Evolutionary conservation across 352 stramenopile species (phyloP).

Genomic region (Phytopythium sindhum): DNA sequence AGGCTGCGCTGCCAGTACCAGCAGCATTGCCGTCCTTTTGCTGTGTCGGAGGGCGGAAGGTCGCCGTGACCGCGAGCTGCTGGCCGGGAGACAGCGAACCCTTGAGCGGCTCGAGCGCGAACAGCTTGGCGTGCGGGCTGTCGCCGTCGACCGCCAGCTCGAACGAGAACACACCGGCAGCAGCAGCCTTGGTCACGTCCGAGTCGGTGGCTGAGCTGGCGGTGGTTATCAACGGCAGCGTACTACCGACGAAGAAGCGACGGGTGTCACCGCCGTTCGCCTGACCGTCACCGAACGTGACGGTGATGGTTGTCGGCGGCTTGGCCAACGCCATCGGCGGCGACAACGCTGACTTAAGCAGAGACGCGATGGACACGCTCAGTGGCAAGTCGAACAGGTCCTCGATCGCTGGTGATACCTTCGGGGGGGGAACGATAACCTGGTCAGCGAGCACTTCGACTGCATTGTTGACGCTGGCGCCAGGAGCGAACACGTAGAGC

Average conservation of each 20-base stretch:
- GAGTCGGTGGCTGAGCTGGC: background rate
- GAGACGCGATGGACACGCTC: slow-evolving; percentile 28
- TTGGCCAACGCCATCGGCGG: slow-evolving; percentile 40
- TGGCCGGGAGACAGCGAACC: slow-evolving; percentile 48
- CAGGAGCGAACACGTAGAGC: slow-evolving; percentile 55
- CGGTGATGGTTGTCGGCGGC: slow-evolving; percentile 25
- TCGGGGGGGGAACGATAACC: slow-evolving; percentile 11
- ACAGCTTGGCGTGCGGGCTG: slow-evolving; percentile 55
- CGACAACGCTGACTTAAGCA: slow-evolving; percentile 17
- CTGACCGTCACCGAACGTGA: slow-evolving; percentile 35
- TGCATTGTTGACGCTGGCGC: background rate
- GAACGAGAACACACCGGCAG: slow-evolving; percentile 30
- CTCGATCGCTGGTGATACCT: slow-evolving; percentile 22
- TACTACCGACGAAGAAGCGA: slow-evolving; percentile 47
- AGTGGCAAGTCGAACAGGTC: slow-evolving; percentile 70
- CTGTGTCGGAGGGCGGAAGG: slow-evolving; percentile 31
- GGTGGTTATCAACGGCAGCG: slow-evolving; percentile 14
- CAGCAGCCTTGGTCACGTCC: slow-evolving; percentile 6
- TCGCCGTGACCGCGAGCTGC: slow-evolving; percentile 52
- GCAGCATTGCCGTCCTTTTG: background rate
- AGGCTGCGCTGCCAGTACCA: background rate
- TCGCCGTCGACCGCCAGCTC: slow-evolving; percentile 57
- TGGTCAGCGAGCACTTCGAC: slow-evolving; percentile 7
- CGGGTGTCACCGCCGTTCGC: background rate
- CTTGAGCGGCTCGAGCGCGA: slow-evolving; percentile 66